A percentile compares a stretch with the other conserved stretches of the same genome.
Evolutionary conservation across 192 early-diverging fungal species (phyloP).

Genomic region (Backusella sp.): DNA sequence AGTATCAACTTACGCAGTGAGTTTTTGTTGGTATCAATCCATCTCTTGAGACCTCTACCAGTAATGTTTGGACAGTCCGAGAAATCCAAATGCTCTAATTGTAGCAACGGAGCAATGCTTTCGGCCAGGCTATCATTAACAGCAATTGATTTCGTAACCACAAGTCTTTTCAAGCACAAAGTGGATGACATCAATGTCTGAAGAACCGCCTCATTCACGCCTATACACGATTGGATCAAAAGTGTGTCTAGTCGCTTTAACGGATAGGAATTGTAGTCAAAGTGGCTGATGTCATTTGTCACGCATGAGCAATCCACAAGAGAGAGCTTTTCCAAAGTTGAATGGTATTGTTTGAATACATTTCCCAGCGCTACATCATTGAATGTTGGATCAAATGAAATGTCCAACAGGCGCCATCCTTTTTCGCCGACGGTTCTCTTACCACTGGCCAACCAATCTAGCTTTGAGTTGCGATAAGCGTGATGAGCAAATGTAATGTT

Average conservation of each 20-base stretch:
- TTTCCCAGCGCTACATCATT: neutral
- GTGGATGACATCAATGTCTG: neutral
- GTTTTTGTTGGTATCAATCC: neutral
- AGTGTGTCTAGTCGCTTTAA: neutral
- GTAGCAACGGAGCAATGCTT: neutral
- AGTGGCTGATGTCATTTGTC: neutral
- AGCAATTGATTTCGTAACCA: neutral
- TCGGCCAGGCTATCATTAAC: neutral
- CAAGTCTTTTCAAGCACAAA: neutral
- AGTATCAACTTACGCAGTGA: neutral
- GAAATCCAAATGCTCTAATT: slow-evolving; percentile 2
- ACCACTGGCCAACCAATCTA: neutral
- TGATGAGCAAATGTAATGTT: neutral
- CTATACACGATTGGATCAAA: neutral
- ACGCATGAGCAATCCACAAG: neutral
- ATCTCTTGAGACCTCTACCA: neutral
- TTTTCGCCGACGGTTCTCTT: neutral
- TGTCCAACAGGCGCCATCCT: neutral
- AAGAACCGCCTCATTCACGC: neutral
- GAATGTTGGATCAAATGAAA: neutral
- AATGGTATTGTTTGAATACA: neutral
- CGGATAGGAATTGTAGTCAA: neutral
- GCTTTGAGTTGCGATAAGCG: neutral
- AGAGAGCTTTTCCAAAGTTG: neutral
- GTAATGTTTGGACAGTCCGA: slow-evolving; percentile 8